Evolutionary conservation across 2,329 filamentous ascomycete species (phyloP), one percentile per base, ranked within the genome.

Genomic region (Macrophomina pseudophaseolina): DNA sequence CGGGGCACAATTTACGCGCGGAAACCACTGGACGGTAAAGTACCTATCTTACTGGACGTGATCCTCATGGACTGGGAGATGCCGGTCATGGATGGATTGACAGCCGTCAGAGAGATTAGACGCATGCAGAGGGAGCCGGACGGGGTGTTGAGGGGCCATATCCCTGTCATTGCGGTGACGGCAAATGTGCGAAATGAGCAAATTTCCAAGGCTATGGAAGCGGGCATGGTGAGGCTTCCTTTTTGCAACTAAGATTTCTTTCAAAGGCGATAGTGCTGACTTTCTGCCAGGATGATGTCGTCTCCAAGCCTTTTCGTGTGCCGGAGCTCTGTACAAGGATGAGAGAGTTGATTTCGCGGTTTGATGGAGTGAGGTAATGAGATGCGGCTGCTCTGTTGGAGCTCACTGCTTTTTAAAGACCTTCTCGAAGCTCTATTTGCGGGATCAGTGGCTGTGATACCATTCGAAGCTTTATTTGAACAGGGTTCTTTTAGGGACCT

Each of bases 251-350:
- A 16, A 8, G 6, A 9, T 6, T 35, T 14, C 2, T 11, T 16
- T 5, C 9, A 7, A 68, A 53, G n/a, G 11, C 5, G 18, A 28
- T 12, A 12, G 28, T n/a, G 14, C 65, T 56, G 14, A 35, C 23
- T 12, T 52, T 14, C 40, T 46, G 30, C 1, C 32, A 81, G 80
- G 89, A 93, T 76, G 89, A 90, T 76, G 87, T 93, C 54, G 90
- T 94, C 38, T 89, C 90, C 1, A 94, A 94, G 74, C 91, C 92
- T 3, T 94, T 94, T 74, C 68, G 72, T 1, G 72, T 76, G 32
- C 68, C 69, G 2, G 74, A 76, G 56, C 62, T 77, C 5, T 49
- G 42, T 12, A 23, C 4, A 32, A 30, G 58, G n/a, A 62, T 62
- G 58, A 44, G 32, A 9, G 16, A 5, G 6, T 28, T 62, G 42